phyloP scores from a whole-genome alignment of 164 flowering plant species.

The Dillenia turbinata region DNA sequence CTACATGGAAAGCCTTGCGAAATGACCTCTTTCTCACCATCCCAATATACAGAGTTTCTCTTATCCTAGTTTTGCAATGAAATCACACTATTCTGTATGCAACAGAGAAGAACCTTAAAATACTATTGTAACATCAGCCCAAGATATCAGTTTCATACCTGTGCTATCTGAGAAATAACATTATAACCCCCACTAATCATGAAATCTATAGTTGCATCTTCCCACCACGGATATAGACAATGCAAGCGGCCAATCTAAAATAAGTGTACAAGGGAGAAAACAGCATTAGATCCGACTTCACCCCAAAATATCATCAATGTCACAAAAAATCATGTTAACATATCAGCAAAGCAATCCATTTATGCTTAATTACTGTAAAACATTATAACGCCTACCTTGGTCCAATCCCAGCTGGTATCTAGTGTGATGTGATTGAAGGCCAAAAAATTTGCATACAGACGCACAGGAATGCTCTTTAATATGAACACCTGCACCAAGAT shows the following conservation, averaged over 20 bases:
- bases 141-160: conserved; percentile 32
- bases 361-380: no score
- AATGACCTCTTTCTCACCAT: no score
- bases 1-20: no score
- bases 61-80: no score
- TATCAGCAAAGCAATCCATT: no score
- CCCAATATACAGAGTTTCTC: no score
- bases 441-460: conserved; percentile 44
- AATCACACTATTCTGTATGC: no score
- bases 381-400: conserved; percentile 22
- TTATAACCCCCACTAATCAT: conserved; percentile 89
- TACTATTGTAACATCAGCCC: no score
- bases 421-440: conserved; percentile 38
- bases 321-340: no score
- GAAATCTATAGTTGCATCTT: conserved; percentile 76
- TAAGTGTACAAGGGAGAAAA: conserved; percentile 6
- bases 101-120: no score
- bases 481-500: conserved; percentile 37
- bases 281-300: not conserved
- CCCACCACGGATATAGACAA: conserved; percentile 96
- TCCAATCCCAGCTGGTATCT: conserved; percentile 44
- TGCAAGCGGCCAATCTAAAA: conserved; percentile 83
- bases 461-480: conserved; percentile 58
- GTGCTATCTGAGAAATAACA: conserved; percentile 46
- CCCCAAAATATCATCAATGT: no score